Evolutionary conservation across 192 early-diverging fungal species (phyloP).

Genomic region (Rhizophagus prolifer): DNA sequence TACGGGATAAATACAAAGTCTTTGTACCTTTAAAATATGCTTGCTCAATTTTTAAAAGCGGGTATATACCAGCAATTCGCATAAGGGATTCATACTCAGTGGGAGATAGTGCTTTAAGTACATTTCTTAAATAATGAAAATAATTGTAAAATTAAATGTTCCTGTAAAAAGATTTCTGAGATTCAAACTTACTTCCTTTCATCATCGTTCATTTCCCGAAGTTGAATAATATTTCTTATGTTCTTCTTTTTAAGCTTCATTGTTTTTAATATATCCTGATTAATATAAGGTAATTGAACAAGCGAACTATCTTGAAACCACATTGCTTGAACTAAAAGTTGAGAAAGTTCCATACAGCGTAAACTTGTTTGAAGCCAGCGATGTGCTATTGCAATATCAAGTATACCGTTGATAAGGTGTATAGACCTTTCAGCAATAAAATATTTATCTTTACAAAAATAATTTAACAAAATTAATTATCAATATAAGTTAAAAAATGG

Average conservation of each 20-base stretch:
- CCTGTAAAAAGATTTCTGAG: background rate
- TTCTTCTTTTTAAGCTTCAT: slow-evolving; percentile 64
- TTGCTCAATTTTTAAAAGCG: slow-evolving; percentile 62
- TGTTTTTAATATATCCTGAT: slow-evolving; percentile 62
- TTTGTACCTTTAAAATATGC: slow-evolving; percentile 77
- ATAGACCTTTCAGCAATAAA: slow-evolving; percentile 73
- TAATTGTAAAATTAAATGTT: background rate
- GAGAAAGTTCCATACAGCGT: slow-evolving; percentile 78
- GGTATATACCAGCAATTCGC: slow-evolving; percentile 75
- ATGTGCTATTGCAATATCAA: slow-evolving; percentile 84
- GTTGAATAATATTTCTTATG: slow-evolving; percentile 63
- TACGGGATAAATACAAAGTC: background rate
- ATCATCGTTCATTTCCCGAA: slow-evolving; percentile 62
- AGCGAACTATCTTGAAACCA: slow-evolving; percentile 76
- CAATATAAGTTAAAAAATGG: slow-evolving; percentile 6
- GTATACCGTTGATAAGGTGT: slow-evolving; percentile 80
- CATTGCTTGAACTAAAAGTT: slow-evolving; percentile 88
- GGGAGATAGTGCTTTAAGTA: slow-evolving; percentile 37
- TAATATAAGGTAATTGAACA: slow-evolving; percentile 83
- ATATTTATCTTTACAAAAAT: slow-evolving; percentile 54
- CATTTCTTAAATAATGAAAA: slow-evolving; percentile 48
- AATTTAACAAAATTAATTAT: background rate
- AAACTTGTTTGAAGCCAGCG: slow-evolving; percentile 78
- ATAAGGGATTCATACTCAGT: slow-evolving; percentile 70
- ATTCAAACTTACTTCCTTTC: slow-evolving; percentile 51